Base-by-base conservation (phyloP, 2,329 filamentous ascomycete genomes). In the Monilinia polystroma region DNA sequence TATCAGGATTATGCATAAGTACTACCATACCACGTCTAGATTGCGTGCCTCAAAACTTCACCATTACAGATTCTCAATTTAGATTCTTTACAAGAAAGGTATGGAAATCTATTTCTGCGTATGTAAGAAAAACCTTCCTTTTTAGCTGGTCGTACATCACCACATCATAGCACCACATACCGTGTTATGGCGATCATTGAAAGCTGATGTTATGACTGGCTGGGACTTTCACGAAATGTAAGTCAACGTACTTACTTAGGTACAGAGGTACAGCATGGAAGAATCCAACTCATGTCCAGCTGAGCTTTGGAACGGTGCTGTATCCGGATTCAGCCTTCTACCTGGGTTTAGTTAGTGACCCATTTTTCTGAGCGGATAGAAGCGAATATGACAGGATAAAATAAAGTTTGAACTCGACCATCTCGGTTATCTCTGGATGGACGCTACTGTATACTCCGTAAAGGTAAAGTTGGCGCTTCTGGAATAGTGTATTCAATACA, bases 311-410 rank as follows among this genome's bases (percentile, higher is more conserved):
- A 26, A 47, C 14, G 52, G 52, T 26, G 20, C 41, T 49, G 26
- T 58, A 38, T 16, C 52, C 62, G 47, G 41, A 57, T 57, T 38
- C 16, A 64, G 52, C 52, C 58, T 64, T 64, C 41, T 38, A 2
- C 32, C 26, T 64, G 52, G 20, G 26, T 18, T n/a, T 20, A 23
- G 41, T 26, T 26, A 51, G 12, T 35, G 29, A 3, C 11, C 26
- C 29, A 20, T 23, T 38, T 16, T 18, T 56, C n/a, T 47, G 7
- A n/a, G 20, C 20, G 52, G 41, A 20, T 49, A 57, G 26, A 64
- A 64, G 38, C 41, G 62, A 64, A 35, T 20, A 51, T 49, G 45
- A 51, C n/a, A 38, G 58, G 52, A 53, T 51, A 47, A 35, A 10
- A 57, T 43, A 43, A 14, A 5, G 41, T 43, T 5, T 43, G 16